A percentile compares a stretch with the other conserved stretches of the same genome.
These are phyloP conservation scores for Durio zibethinus DNA, from an alignment of 345 rosid species.

Conservation along the genomic window DNA sequence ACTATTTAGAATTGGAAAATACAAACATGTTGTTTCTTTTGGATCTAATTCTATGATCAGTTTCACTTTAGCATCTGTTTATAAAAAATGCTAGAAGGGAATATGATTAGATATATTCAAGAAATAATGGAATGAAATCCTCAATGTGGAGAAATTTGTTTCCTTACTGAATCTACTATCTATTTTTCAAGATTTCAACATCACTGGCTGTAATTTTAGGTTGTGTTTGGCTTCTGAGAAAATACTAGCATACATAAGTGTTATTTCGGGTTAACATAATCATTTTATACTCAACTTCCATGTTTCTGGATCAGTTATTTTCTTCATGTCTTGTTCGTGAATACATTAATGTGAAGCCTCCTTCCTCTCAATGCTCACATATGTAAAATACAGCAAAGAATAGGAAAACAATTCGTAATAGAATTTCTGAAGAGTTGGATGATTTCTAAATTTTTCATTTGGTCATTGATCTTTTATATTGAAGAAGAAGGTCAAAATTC, in stretches of 20 bases:
- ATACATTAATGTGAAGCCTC: not conserved
- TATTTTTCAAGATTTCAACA: not conserved
- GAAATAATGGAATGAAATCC: not conserved
- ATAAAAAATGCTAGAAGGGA: not conserved
- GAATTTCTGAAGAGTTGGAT: not conserved
- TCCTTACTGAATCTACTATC: not conserved
- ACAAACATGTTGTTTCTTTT: not conserved
- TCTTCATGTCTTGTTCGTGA: not conserved
- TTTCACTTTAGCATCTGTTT: not conserved
- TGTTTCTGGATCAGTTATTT: not conserved
- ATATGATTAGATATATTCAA: not conserved
- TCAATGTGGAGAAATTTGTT: not conserved
- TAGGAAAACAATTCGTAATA: not conserved
- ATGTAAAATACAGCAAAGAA: not conserved
- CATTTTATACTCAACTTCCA: not conserved
- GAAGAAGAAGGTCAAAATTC: not conserved
- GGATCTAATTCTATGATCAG: not conserved
- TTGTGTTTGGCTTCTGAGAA: constrained; percentile 8
- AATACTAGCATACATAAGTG: not conserved
- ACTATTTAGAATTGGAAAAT: not conserved
- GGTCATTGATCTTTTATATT: not conserved
- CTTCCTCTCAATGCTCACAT: not conserved
- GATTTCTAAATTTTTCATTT: not conserved
- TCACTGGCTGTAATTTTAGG: not conserved
- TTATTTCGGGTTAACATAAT: not conserved